Percentiles rank a stretch among this genome's conserved stretches.
Conservation (phyloP, 2,329 filamentous ascomycete genomes). For the Penicillium sp. region DNA sequence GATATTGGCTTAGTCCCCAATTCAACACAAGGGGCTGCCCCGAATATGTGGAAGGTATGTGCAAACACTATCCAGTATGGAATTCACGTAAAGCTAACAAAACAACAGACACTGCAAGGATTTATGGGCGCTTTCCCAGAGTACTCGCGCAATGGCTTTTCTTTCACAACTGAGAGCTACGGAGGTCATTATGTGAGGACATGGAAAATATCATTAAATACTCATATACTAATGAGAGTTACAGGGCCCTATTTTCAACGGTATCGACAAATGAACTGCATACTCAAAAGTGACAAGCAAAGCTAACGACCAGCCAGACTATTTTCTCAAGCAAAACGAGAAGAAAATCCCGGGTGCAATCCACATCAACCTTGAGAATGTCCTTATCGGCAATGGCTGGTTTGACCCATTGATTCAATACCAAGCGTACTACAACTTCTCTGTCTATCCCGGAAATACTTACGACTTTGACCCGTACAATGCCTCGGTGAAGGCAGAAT, state of each 20-base stretch:
- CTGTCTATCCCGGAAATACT: constrained; percentile 40
- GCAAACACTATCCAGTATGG: no score
- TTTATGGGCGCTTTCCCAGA: constrained; percentile 66
- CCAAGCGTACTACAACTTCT: constrained; percentile 45
- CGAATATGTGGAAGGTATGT: constrained; percentile 66
- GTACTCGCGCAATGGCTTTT: constrained; percentile 55
- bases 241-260: constrained; percentile 60
- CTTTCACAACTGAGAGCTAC: constrained; percentile 62
- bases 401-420: constrained; percentile 45
- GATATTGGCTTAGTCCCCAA: constrained; percentile 58
- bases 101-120: constrained; percentile 62
- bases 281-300: neutral
- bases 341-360: constrained; percentile 18
- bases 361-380: constrained; percentile 32
- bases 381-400: constrained; percentile 46
- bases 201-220: no score
- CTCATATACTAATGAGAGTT: no score
- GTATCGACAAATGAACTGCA: constrained; percentile 1
- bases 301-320: constrained; percentile 12
- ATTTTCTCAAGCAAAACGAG: constrained; percentile 18
- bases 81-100: no score
- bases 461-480: constrained; percentile 45
- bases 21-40: constrained; percentile 57
- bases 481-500: constrained; percentile 51
- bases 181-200: constrained; percentile 65